Percentiles rank a stretch among this genome's conserved stretches.
phyloP scores from a whole-genome alignment of 2,329 filamentous ascomycete species.

The Cladosporium oxysporum region DNA sequence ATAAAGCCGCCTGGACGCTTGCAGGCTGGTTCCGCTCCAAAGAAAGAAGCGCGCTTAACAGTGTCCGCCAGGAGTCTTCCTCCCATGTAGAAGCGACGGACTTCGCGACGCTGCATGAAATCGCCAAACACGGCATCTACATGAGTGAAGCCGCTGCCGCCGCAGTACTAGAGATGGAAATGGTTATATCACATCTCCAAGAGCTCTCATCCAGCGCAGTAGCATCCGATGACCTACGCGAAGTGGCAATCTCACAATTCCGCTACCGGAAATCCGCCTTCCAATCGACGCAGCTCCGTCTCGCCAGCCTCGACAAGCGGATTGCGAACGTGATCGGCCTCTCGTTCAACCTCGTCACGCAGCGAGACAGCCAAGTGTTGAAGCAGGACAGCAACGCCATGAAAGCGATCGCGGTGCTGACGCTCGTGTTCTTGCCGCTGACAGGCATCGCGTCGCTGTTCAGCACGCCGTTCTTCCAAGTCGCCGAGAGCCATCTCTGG shows the following conservation, averaged over 20 bases:
- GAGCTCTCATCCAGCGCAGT: not conserved
- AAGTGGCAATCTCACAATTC: conserved; percentile 6
- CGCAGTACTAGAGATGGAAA: conserved; percentile 32
- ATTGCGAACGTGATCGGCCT: conserved; percentile 43
- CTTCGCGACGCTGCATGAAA: conserved; percentile 39
- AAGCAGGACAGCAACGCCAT: conserved; percentile 41
- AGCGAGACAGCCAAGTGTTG: conserved; percentile 41
- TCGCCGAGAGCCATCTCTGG: not conserved
- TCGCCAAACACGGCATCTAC: conserved; percentile 43
- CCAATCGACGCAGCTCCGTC: conserved; percentile 38
- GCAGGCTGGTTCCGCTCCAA: conserved; percentile 36
- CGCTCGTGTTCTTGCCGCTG: conserved; percentile 41
- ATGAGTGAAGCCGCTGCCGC: conserved; percentile 40
- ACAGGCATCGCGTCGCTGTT: conserved; percentile 24
- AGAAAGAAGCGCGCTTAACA: conserved; percentile 31
- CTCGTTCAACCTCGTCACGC: conserved; percentile 43
- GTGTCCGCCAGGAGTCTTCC: conserved; percentile 26
- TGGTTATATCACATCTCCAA: conserved; percentile 29
- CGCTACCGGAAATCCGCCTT: conserved; percentile 38
- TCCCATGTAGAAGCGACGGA: conserved; percentile 27
- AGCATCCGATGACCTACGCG: conserved; percentile 14
- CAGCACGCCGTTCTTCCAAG: conserved; percentile 23
- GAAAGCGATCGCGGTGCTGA: conserved; percentile 44
- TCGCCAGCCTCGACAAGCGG: conserved; percentile 40
- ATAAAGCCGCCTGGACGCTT: conserved; percentile 35